Percentiles rank a stretch among this genome's conserved stretches.
Evolutionary conservation across 2,329 filamentous ascomycete species (phyloP).

Genomic region (Colletotrichum sp.): DNA sequence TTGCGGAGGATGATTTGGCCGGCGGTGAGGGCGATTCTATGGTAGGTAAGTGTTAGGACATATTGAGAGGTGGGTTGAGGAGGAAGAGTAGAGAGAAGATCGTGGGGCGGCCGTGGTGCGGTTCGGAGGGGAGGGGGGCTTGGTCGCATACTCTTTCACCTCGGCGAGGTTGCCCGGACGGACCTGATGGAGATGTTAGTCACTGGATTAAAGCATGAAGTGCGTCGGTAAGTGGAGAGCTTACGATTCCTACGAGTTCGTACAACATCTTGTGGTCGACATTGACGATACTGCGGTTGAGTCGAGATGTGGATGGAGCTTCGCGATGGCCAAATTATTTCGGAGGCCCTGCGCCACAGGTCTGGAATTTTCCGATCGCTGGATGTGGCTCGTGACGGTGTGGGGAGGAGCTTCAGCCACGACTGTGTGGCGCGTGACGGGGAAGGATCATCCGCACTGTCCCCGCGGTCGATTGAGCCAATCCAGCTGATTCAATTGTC

Average conservation of each 20-base stretch:
- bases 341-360: constrained; percentile 2
- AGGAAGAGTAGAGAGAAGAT: not conserved
- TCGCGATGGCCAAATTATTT: constrained; percentile 17
- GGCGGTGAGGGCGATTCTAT: constrained; percentile 84
- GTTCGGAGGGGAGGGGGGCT: constrained; percentile 9
- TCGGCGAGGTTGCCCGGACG: constrained; percentile 88
- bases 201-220: not conserved
- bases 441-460: not conserved
- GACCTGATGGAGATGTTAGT: constrained; percentile 63
- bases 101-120: not conserved
- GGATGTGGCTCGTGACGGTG: not conserved
- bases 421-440: not conserved
- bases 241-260: constrained; percentile 93
- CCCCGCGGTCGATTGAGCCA: not conserved
- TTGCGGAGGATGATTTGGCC: constrained; percentile 82
- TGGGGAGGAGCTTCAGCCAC: not conserved
- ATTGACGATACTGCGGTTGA: constrained; percentile 25
- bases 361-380: not conserved
- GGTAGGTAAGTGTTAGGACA: not conserved
- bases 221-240: constrained; percentile 36
- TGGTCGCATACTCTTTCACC: constrained; percentile 84
- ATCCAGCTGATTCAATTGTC: constrained; percentile 9
- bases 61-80: not conserved
- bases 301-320: not conserved
- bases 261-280: constrained; percentile 78